A percentile compares a stretch with the other conserved stretches of the same genome.
phyloP scores from a whole-genome alignment of 2,329 filamentous ascomycete species.

The Pseudopyrenochaeta lycopersici region DNA sequence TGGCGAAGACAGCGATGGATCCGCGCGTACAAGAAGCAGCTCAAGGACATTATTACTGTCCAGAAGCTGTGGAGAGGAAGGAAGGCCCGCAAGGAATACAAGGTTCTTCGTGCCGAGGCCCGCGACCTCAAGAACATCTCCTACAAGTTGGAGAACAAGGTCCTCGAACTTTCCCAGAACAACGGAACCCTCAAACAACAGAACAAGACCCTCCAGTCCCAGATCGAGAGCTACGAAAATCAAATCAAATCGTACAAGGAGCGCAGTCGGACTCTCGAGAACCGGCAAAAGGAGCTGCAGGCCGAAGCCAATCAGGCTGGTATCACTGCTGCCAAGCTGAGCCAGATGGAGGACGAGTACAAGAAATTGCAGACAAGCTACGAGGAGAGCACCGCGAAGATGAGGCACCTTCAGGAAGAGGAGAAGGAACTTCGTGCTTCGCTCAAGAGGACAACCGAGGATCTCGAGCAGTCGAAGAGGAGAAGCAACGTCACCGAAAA shows the following conservation, averaged over 20 bases:
- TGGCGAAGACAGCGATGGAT: slow-evolving; percentile 86
- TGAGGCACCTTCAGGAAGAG: slow-evolving; percentile 94
- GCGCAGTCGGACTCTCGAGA: slow-evolving; percentile 88
- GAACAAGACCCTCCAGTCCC: slow-evolving; percentile 87
- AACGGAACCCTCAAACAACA: slow-evolving; percentile 91
- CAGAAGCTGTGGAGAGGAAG: slow-evolving; percentile 94
- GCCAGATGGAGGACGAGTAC: slow-evolving; percentile 96
- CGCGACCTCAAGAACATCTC: slow-evolving; percentile 99
- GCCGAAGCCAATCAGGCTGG: slow-evolving; percentile 97
- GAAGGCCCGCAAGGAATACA: slow-evolving; percentile 82
- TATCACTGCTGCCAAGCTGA: slow-evolving; percentile 88
- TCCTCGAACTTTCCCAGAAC: slow-evolving; percentile 95
- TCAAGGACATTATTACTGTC: slow-evolving; percentile 86
- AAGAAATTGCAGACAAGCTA: slow-evolving; percentile 87
- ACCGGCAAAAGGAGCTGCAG: slow-evolving; percentile 90
- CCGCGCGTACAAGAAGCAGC: slow-evolving; percentile 84
- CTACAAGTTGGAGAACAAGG: slow-evolving; percentile 99
- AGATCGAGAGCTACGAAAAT: slow-evolving; percentile 94
- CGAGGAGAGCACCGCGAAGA: slow-evolving; percentile 87
- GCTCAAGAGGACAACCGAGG: slow-evolving; percentile 78
- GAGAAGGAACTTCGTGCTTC: slow-evolving; percentile 86
- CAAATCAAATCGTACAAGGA: slow-evolving; percentile 97
- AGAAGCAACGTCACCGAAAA: slow-evolving; percentile 79
- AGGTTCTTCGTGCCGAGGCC: slow-evolving; percentile 90
- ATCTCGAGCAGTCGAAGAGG: slow-evolving; percentile 81